Evolutionary conservation across 2,329 filamentous ascomycete genomes (phyloP).

Genomic region (Fonsecaea erecta): DNA sequence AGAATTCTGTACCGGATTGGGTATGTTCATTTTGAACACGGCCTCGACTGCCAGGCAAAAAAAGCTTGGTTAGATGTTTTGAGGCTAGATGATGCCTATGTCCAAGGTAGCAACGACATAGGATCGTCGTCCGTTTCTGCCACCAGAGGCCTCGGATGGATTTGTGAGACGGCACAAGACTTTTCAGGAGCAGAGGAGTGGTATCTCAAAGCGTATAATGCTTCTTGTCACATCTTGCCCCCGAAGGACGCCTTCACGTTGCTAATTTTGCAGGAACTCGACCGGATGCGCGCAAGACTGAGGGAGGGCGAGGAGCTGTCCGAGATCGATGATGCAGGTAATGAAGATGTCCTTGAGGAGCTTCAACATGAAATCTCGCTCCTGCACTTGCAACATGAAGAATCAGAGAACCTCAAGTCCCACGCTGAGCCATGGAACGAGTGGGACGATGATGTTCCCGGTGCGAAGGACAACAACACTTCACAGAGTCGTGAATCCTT

Average conservation of each 20-base stretch:
- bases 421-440: slow-evolving; percentile 7
- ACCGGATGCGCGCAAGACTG: neutral
- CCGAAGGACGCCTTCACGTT: neutral
- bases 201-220: slow-evolving; percentile 10
- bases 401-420: neutral
- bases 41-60: neutral
- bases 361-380: slow-evolving; percentile 1
- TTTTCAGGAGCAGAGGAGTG: slow-evolving; percentile 4
- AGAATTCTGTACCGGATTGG: neutral
- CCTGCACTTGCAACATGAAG: slow-evolving; percentile 6
- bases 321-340: neutral
- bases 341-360: neutral
- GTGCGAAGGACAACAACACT: neutral
- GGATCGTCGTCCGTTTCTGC: rapidly evolving
- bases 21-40: neutral
- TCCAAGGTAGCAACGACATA: neutral
- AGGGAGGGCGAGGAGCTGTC: neutral
- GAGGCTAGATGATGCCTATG: neutral
- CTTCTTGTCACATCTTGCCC: neutral
- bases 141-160: neutral
- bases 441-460: neutral
- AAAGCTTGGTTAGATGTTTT: neutral
- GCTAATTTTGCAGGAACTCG: neutral
- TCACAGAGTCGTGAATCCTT: neutral
- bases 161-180: neutral